phyloP scores from a whole-genome alignment of 768 basidiomycete genomes.

The Hericium rajendrae region DNA sequence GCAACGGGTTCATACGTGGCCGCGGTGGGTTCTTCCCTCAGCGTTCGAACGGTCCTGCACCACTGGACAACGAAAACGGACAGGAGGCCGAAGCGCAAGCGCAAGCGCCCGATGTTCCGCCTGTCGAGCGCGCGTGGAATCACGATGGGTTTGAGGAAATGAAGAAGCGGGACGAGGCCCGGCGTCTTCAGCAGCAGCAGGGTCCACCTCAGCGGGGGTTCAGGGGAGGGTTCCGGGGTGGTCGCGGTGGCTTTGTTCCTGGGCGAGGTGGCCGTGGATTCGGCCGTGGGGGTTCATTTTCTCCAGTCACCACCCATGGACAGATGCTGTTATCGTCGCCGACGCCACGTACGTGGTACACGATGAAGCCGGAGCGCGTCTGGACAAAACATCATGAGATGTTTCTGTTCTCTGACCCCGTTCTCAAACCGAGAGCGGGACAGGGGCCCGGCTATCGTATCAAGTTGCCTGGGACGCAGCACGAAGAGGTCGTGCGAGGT shows the following conservation, averaged over 20 bases:
- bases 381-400: conserved; percentile 82
- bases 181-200: conserved; percentile 27
- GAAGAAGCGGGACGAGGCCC: conserved; percentile 62
- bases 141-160: conserved; percentile 89
- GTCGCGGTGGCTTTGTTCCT: conserved; percentile 30
- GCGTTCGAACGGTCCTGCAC: conserved; percentile 4
- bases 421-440: conserved; percentile 48
- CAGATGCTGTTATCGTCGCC: conserved; percentile 29
- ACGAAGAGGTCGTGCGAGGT: conserved; percentile 33
- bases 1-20: conserved; percentile 36
- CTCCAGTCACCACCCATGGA: conserved; percentile 15
- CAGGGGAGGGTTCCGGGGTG: conserved; percentile 35
- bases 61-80: conserved; percentile 10
- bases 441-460: conserved; percentile 48
- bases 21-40: conserved; percentile 35
- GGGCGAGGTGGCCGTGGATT: conserved; percentile 35
- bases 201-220: conserved; percentile 32
- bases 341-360: conserved; percentile 42
- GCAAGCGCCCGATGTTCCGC: conserved; percentile 20
- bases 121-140: conserved; percentile 65
- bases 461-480: conserved; percentile 45
- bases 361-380: conserved; percentile 67
- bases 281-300: conserved; percentile 28
- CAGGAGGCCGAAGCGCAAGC: conserved; percentile 12
- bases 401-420: conserved; percentile 57